Percentiles rank a stretch among this genome's conserved stretches.
These are phyloP conservation scores for Baudoinia panamericana DNA, from an alignment of 495 filamentous ascomycete genomes.

Conservation along the genomic window DNA sequence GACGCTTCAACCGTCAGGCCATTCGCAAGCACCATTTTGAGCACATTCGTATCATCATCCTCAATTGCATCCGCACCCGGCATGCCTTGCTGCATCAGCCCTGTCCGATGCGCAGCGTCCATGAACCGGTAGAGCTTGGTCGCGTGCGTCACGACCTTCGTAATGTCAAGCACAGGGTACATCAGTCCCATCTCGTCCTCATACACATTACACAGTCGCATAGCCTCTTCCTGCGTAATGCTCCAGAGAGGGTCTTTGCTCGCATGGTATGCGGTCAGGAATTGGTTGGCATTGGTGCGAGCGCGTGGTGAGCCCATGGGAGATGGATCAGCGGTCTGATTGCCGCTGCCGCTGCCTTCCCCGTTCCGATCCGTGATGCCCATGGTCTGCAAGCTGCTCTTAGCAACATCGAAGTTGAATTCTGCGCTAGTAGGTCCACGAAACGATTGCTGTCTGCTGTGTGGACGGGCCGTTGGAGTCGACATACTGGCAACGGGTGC, in stretches of 20 bases:
- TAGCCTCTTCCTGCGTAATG: slow-evolving; percentile 54
- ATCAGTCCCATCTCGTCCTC: slow-evolving; percentile 78
- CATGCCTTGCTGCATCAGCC: slow-evolving; percentile 41
- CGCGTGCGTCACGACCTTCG: slow-evolving; percentile 49
- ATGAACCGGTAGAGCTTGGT: slow-evolving; percentile 56
- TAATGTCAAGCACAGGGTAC: slow-evolving; percentile 70
- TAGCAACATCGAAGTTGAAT: slow-evolving; percentile 78
- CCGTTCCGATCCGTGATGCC: slow-evolving; percentile 56
- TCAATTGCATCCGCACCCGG: slow-evolving; percentile 50
- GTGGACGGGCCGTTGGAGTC: background rate
- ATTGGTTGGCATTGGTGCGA: slow-evolving; percentile 26
- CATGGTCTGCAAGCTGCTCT: slow-evolving; percentile 78
- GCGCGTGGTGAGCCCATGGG: slow-evolving; percentile 7
- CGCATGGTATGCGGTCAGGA: slow-evolving; percentile 30
- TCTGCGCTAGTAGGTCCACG: slow-evolving; percentile 76
- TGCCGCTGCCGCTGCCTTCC: slow-evolving; percentile 42
- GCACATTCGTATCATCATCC: slow-evolving; percentile 52
- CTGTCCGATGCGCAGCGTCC: slow-evolving; percentile 47
- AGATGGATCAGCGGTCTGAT: slow-evolving; percentile 42
- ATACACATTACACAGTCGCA: slow-evolving; percentile 57
- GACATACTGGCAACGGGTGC: slow-evolving; percentile 11
- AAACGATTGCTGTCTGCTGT: slow-evolving; percentile 47
- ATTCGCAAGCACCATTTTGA: slow-evolving; percentile 71
- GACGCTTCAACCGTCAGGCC: slow-evolving; percentile 59
- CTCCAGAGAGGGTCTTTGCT: slow-evolving; percentile 65